A percentile compares a stretch with the other conserved stretches of the same genome.
These are phyloP conservation scores for Aspergillus carlsbadensis DNA, from an alignment of 495 filamentous ascomycete species.

Conservation along the genomic window DNA sequence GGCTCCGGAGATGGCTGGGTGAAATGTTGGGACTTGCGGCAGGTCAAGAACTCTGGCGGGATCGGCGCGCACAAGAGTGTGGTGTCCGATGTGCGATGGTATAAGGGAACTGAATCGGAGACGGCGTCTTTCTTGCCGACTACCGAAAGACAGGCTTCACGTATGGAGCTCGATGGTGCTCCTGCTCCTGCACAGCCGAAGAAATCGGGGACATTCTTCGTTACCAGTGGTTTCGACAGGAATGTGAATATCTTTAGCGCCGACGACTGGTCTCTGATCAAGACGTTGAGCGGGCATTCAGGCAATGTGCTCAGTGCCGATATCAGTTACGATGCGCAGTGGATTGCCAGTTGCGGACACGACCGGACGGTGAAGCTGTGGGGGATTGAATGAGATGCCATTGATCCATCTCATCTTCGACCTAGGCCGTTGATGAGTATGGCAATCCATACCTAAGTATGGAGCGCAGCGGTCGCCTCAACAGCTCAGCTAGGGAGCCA, in stretches of 20 bases:
- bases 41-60: constrained; percentile 75
- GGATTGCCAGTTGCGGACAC: constrained; percentile 91
- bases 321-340: constrained; percentile 77
- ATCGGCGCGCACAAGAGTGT: constrained; percentile 91
- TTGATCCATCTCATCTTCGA: background rate
- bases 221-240: constrained; percentile 89
- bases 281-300: constrained; percentile 84
- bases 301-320: constrained; percentile 89
- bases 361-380: constrained; percentile 96
- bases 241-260: constrained; percentile 94
- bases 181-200: constrained; percentile 43
- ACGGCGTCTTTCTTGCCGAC: constrained; percentile 55
- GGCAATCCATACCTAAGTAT: too few species aligned
- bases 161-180: constrained; percentile 55
- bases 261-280: constrained; percentile 91
- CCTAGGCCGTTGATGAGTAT: too few species aligned
- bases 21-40: constrained; percentile 95
- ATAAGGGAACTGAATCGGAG: constrained; percentile 73
- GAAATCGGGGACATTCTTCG: constrained; percentile 83
- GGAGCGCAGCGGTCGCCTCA: too few species aligned
- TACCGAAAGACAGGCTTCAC: constrained; percentile 57
- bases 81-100: constrained; percentile 93
- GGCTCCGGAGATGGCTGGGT: constrained; percentile 94
- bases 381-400: constrained; percentile 70
- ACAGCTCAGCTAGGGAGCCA: too few species aligned